Conservation (phyloP, 352 stramenopile genomes). For the Globisporangium uncinulatum region DNA sequence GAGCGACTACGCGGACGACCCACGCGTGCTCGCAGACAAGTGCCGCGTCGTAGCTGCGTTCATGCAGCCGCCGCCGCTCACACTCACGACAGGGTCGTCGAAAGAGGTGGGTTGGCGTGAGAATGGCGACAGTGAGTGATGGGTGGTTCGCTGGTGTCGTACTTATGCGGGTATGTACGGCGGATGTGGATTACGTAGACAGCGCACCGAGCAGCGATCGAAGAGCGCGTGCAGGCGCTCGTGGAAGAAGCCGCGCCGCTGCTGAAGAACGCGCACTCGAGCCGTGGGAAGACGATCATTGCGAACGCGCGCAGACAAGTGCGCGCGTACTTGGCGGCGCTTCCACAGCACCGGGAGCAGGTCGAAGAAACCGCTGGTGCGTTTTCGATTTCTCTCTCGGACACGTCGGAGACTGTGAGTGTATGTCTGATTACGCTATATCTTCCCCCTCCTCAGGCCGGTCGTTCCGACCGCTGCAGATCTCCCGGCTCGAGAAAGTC, state of each 20-base stretch:
- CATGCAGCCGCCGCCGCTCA: conserved; percentile 15
- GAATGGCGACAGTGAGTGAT: too few species aligned
- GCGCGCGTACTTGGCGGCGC: conserved; percentile 25
- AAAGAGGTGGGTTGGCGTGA: conserved; percentile 15
- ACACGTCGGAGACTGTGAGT: not conserved
- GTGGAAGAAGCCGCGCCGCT: conserved; percentile 36
- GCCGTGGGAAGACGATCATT: conserved; percentile 27
- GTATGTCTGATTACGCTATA: not conserved
- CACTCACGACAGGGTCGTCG: conserved; percentile 17
- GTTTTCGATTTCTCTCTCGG: not conserved
- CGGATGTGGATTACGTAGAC: conserved; percentile 3
- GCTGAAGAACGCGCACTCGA: conserved; percentile 26
- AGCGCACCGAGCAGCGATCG: conserved; percentile 16
- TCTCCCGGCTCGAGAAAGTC: conserved; percentile 42
- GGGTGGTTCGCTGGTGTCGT: too few species aligned
- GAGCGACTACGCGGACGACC: conserved; percentile 25
- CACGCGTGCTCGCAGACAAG: conserved; percentile 18
- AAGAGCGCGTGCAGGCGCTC: conserved; percentile 25
- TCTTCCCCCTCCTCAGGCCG: not conserved
- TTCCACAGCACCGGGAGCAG: conserved; percentile 23
- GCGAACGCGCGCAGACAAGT: conserved; percentile 35
- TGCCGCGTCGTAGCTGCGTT: conserved; percentile 21
- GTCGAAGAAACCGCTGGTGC: conserved; percentile 11
- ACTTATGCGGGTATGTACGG: too few species aligned
- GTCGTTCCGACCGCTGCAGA: conserved; percentile 18